A percentile compares a stretch with the other conserved stretches of the same genome.
These are phyloP conservation scores for Zoysia pacifica DNA, from an alignment of 176 grass and related monocot genomes.

Conservation along the genomic window DNA sequence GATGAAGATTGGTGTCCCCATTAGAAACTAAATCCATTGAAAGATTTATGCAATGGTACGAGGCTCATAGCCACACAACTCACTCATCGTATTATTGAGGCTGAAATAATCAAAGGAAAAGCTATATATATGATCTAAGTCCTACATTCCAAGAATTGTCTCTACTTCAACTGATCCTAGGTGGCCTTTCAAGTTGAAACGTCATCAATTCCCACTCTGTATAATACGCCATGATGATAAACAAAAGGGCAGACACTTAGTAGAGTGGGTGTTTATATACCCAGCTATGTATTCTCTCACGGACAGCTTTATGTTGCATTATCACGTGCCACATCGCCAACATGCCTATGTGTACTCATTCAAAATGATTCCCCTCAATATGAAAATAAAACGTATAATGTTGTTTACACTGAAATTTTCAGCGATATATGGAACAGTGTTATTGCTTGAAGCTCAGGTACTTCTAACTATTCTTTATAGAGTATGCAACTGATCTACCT, in stretches of 20 bases:
- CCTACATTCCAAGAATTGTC: conserved; percentile 4
- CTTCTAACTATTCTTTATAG: too few species aligned
- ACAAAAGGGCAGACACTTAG: conserved; percentile 22
- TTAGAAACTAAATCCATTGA: neutral
- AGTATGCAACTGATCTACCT: too few species aligned
- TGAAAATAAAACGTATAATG: too few species aligned
- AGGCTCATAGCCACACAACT: neutral
- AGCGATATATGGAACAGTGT: too few species aligned
- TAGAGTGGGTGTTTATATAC: conserved; percentile 18
- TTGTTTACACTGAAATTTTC: too few species aligned
- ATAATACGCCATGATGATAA: conserved; percentile 43
- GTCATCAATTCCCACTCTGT: conserved; percentile 11
- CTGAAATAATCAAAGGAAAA: conserved; percentile 5
- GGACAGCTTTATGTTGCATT: conserved; percentile 39
- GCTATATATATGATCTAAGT: neutral
- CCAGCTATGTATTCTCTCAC: conserved; percentile 6
- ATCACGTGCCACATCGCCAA: conserved; percentile 27
- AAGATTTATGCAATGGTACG: conserved; percentile 9
- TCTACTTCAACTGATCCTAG: neutral
- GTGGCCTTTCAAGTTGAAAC: conserved; percentile 21
- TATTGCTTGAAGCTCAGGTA: too few species aligned
- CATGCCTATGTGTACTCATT: conserved; percentile 4
- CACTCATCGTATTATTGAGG: neutral
- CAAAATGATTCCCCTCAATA: too few species aligned
- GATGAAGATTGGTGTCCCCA: conserved; percentile 8